A percentile compares a stretch with the other conserved stretches of the same genome.
Evolutionary conservation across 2,329 filamentous ascomycete species (phyloP).

Genomic region (Periconia sp.): DNA sequence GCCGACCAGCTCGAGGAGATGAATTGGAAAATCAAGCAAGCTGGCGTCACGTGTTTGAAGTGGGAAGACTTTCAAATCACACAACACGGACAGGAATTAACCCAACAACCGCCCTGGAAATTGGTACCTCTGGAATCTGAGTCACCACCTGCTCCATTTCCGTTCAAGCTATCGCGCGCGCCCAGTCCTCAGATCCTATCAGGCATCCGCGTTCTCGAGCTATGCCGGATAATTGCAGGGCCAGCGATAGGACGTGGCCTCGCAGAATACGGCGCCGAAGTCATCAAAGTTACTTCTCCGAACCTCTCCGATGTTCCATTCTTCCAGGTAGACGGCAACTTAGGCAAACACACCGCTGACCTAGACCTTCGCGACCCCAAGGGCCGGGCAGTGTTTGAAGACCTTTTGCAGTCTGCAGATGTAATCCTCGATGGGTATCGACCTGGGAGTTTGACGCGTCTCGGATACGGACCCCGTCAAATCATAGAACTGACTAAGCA

Average conservation of each 20-base stretch:
- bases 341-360: slow-evolving; percentile 71
- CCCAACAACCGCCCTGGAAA: slow-evolving; percentile 52
- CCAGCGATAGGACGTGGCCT: slow-evolving; percentile 74
- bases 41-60: slow-evolving; percentile 50
- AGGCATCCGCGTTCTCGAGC: slow-evolving; percentile 75
- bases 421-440: slow-evolving; percentile 74
- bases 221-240: slow-evolving; percentile 77
- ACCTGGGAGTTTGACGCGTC: slow-evolving; percentile 66
- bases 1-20: slow-evolving; percentile 49
- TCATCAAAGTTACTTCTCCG: slow-evolving; percentile 73
- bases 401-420: slow-evolving; percentile 66
- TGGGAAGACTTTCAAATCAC: slow-evolving; percentile 49
- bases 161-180: slow-evolving; percentile 46
- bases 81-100: slow-evolving; percentile 49
- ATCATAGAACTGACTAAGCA: slow-evolving; percentile 60
- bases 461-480: slow-evolving; percentile 67
- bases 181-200: slow-evolving; percentile 50
- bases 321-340: slow-evolving; percentile 75
- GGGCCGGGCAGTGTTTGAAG: slow-evolving; percentile 64
- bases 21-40: slow-evolving; percentile 50
- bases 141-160: slow-evolving; percentile 58
- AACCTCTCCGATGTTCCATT: slow-evolving; percentile 73
- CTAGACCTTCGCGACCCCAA: slow-evolving; percentile 64
- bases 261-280: slow-evolving; percentile 76
- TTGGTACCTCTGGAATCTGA: slow-evolving; percentile 58